phyloP scores from a whole-genome alignment of 2,329 filamentous ascomycete genomes.

The Tolypocladium paradoxum region DNA sequence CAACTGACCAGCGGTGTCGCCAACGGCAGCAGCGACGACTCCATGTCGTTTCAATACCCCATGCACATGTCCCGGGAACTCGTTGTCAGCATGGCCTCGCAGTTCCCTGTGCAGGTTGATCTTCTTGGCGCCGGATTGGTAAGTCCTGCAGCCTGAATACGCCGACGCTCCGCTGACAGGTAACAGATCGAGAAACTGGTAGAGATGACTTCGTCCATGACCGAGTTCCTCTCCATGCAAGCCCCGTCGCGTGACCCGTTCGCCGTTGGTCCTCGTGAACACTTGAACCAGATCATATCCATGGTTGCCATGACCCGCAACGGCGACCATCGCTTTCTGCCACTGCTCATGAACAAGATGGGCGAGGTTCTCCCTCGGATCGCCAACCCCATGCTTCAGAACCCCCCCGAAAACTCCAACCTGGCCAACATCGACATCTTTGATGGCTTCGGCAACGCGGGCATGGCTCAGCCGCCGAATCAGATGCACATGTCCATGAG shows the following conservation, averaged over 20 bases:
- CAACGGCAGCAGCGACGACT: conserved; percentile 32
- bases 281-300: conserved; percentile 58
- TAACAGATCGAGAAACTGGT: conserved; percentile 66
- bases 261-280: conserved; percentile 57
- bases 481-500: conserved; percentile 34
- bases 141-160: conserved; percentile 18
- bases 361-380: conserved; percentile 58
- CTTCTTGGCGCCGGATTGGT: conserved; percentile 65
- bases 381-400: conserved; percentile 48
- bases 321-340: conserved; percentile 66
- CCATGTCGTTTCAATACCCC: conserved; percentile 52
- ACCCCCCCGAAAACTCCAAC: conserved; percentile 42
- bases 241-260: conserved; percentile 52
- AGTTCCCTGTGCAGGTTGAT: conserved; percentile 64
- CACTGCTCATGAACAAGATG: conserved; percentile 66
- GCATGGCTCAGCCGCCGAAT: conserved; percentile 42
- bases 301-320: conserved; percentile 62
- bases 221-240: conserved; percentile 59
- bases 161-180: not conserved
- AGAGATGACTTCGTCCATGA: conserved; percentile 62
- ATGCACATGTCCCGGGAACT: conserved; percentile 53
- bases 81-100: conserved; percentile 53
- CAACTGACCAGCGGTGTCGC: conserved; percentile 47
- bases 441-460: conserved; percentile 53
- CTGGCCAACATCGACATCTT: conserved; percentile 51